Evolutionary conservation across 805 yeast species (phyloP).

Genomic region (Alloascoidea hylecoeti): DNA sequence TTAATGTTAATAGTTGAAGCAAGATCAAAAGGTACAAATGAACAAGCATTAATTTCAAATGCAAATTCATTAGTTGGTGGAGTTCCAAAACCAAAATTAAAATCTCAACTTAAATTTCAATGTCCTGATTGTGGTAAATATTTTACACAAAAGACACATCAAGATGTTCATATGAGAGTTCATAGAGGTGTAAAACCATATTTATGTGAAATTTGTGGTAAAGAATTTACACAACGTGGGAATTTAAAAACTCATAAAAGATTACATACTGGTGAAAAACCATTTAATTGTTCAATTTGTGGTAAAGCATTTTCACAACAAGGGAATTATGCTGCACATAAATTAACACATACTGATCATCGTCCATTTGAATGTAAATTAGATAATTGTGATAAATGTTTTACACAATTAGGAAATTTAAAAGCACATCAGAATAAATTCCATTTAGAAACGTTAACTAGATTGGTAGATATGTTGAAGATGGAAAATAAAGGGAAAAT

Average conservation of each 20-base stretch:
- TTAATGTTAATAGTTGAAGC: slow-evolving; percentile 87
- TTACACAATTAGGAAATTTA: slow-evolving; percentile 86
- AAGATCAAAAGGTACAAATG: slow-evolving; percentile 54
- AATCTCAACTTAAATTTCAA: slow-evolving; percentile 11
- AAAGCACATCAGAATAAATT: slow-evolving; percentile 90
- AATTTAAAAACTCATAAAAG: slow-evolving; percentile 76
- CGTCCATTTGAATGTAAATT: slow-evolving; percentile 72
- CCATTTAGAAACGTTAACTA: slow-evolving; percentile 58
- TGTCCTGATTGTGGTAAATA: slow-evolving; percentile 51
- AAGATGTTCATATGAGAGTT: slow-evolving; percentile 79
- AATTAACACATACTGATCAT: slow-evolving; percentile 63
- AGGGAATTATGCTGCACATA: slow-evolving; percentile 86
- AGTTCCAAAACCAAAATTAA: slow-evolving; percentile 44
- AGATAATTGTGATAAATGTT: slow-evolving; percentile 71
- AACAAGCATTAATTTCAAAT: slow-evolving; percentile 36
- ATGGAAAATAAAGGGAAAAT: slow-evolving; percentile 10
- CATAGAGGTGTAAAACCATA: slow-evolving; percentile 84
- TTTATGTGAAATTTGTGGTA: slow-evolving; percentile 60
- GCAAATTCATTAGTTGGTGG: slow-evolving; percentile 66
- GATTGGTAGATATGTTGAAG: slow-evolving; percentile 36
- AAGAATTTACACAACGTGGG: slow-evolving; percentile 83
- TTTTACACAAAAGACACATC: slow-evolving; percentile 82
- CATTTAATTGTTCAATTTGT: slow-evolving; percentile 70
- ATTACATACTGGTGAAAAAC: slow-evolving; percentile 86
- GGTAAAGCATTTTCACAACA: slow-evolving; percentile 71